Evolutionary conservation across 1,284 basidiomycete species (phyloP).

Genomic region (Rhodotorula sp.): DNA sequence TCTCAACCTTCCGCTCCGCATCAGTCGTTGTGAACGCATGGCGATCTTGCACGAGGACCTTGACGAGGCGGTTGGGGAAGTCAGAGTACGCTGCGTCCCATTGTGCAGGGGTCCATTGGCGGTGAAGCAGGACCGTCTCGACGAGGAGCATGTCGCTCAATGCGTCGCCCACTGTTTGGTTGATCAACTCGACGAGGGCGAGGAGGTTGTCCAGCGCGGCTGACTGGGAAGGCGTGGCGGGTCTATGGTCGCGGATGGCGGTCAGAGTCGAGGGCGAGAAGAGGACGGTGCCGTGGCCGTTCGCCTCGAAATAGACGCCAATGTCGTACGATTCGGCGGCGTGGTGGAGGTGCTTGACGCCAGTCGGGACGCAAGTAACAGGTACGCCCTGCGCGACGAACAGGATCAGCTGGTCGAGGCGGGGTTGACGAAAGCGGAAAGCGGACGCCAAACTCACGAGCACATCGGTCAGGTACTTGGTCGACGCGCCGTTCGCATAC

Average conservation of each 20-base stretch:
- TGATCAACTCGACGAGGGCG: slow-evolving; percentile 81
- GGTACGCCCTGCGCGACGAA: slow-evolving; percentile 67
- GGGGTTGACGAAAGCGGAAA: slow-evolving; percentile 15
- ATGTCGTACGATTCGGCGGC: slow-evolving; percentile 91
- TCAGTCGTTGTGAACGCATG: slow-evolving; percentile 86
- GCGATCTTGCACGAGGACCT: slow-evolving; percentile 84
- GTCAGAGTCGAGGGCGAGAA: slow-evolving; percentile 73
- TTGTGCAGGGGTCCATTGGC: slow-evolving; percentile 75
- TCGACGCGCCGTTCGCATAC: slow-evolving; percentile 97
- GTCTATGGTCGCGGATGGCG: slow-evolving; percentile 53
- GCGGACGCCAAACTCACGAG: slow-evolving; percentile 55
- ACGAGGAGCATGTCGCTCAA: slow-evolving; percentile 95
- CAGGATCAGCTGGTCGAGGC: neutral
- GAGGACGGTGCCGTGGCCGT: slow-evolving; percentile 96
- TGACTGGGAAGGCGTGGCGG: slow-evolving; percentile 73
- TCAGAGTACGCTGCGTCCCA: slow-evolving; percentile 96
- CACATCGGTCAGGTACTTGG: slow-evolving; percentile 74
- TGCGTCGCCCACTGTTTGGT: slow-evolving; percentile 98
- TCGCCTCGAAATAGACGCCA: slow-evolving; percentile 99
- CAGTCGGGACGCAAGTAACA: slow-evolving; percentile 92
- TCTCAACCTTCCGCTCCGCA: slow-evolving; percentile 84
- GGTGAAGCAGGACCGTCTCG: slow-evolving; percentile 85
- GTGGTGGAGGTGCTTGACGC: slow-evolving; percentile 97
- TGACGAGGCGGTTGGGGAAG: slow-evolving; percentile 93
- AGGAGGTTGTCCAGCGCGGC: slow-evolving; percentile 74